Evolutionary conservation across 2,329 filamentous ascomycete genomes (phyloP).

Genomic region (Cercospora canescens): DNA sequence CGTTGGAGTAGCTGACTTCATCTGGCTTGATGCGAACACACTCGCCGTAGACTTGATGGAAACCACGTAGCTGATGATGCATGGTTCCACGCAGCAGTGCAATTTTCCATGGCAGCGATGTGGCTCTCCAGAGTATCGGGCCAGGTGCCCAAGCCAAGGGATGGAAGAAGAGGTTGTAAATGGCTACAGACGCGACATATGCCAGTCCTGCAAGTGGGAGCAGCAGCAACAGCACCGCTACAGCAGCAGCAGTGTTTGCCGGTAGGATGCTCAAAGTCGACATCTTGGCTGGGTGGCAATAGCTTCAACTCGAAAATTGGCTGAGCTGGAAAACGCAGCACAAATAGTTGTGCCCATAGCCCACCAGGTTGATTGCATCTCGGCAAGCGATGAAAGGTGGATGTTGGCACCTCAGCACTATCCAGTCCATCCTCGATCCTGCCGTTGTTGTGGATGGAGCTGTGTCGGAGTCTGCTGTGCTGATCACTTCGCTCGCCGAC

Average conservation of each 20-base stretch:
- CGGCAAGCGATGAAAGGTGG: background rate
- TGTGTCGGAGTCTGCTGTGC: background rate
- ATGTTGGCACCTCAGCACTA: background rate
- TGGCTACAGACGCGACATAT: background rate
- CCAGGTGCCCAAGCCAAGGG: conserved; percentile 7
- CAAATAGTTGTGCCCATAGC: background rate
- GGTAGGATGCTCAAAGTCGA: background rate
- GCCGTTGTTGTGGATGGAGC: background rate
- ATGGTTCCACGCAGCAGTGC: conserved; percentile 11
- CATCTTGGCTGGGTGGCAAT: background rate
- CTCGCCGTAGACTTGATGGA: conserved; percentile 42
- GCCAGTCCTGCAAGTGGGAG: background rate
- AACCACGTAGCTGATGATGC: conserved; percentile 7
- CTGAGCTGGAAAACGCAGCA: background rate
- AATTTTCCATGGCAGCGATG: conserved; percentile 1
- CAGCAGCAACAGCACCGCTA: background rate
- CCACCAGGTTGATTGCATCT: background rate
- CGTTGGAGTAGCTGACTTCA: conserved; percentile 47
- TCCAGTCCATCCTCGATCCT: background rate
- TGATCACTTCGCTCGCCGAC: background rate
- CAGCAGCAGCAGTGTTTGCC: background rate
- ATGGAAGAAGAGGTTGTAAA: conserved; percentile 12
- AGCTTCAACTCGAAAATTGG: background rate
- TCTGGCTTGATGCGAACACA: conserved; percentile 50
- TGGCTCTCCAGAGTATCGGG: background rate